Conservation (phyloP, 495 filamentous ascomycete species). For the Hypoxylon cercidicola region DNA sequence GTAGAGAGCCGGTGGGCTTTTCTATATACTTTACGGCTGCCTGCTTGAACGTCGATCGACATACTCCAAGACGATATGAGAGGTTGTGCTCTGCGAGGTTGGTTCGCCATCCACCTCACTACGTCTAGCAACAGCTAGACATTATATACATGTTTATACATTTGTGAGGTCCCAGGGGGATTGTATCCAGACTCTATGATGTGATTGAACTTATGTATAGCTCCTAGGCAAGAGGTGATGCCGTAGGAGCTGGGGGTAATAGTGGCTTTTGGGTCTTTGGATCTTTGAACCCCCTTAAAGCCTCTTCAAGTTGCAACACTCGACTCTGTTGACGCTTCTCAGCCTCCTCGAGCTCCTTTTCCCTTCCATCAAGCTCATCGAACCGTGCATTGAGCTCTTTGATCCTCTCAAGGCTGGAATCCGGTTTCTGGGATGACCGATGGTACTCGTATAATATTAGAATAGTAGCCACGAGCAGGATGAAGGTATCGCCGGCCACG, state of each 20-base stretch:
- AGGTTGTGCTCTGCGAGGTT: constrained; percentile 6
- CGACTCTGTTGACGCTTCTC: constrained; percentile 67
- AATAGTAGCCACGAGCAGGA: constrained; percentile 80
- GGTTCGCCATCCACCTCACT: background rate
- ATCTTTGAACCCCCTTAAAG: constrained; percentile 68
- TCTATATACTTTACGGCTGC: constrained; percentile 11
- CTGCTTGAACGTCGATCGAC: background rate
- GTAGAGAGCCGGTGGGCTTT: constrained; percentile 17
- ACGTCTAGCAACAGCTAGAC: constrained; percentile 1
- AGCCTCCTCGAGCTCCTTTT: constrained; percentile 72
- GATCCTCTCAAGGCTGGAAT: constrained; percentile 69
- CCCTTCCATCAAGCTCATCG: constrained; percentile 65
- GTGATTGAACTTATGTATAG: background rate
- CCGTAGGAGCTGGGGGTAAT: constrained; percentile 42
- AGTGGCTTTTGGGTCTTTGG: constrained; percentile 60
- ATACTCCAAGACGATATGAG: background rate
- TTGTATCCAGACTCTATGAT: background rate
- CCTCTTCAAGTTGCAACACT: constrained; percentile 74
- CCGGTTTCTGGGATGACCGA: constrained; percentile 77
- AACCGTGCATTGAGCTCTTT: constrained; percentile 76
- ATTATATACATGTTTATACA: constrained; percentile 19
- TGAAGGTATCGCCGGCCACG: constrained; percentile 90
- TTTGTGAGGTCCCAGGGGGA: background rate
- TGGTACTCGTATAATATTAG: constrained; percentile 86
- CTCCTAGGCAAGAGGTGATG: constrained; percentile 19